phyloP scores from a whole-genome alignment of 2,329 filamentous ascomycete species.

The Alternaria hordeiaustralica region DNA sequence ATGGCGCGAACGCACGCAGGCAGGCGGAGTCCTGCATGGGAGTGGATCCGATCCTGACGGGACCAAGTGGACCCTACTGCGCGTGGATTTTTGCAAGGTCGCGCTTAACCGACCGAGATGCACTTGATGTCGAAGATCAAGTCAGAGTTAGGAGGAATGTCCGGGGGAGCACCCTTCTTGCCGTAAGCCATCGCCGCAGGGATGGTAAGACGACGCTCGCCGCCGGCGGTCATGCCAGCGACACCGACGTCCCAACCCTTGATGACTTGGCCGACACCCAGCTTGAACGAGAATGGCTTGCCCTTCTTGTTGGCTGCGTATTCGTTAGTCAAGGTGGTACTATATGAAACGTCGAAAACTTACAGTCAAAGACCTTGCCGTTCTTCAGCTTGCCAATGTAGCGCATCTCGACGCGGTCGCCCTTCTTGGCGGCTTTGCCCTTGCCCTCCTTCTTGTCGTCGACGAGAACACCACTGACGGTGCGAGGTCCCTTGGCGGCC shows the following conservation, averaged over 20 bases:
- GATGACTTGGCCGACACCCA: slow-evolving; percentile 94
- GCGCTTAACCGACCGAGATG: slow-evolving; percentile 54
- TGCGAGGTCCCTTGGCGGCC: slow-evolving; percentile 68
- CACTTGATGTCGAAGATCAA: slow-evolving; percentile 81
- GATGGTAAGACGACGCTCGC: slow-evolving; percentile 90
- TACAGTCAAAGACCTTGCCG: slow-evolving; percentile 94
- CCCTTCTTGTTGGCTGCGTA: slow-evolving; percentile 95
- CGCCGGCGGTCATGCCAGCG: slow-evolving; percentile 88
- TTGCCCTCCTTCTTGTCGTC: slow-evolving; percentile 94
- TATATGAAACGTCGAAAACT: slow-evolving; percentile 48
- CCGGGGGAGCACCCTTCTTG: slow-evolving; percentile 73
- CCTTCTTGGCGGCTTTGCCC: slow-evolving; percentile 85
- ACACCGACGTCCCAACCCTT: slow-evolving; percentile 98
- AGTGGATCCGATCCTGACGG: slow-evolving; percentile 34
- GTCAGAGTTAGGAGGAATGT: slow-evolving; percentile 90
- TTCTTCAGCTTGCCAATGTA: slow-evolving; percentile 96
- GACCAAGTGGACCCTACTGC: slow-evolving; percentile 30
- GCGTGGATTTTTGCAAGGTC: slow-evolving; percentile 11
- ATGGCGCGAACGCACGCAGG: slow-evolving; percentile 25
- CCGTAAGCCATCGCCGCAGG: slow-evolving; percentile 90
- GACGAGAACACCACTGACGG: slow-evolving; percentile 85
- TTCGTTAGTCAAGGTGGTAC: slow-evolving; percentile 23
- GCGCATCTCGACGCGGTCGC: slow-evolving; percentile 89
- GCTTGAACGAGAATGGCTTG: slow-evolving; percentile 95
- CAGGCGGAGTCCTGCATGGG: slow-evolving; percentile 32